Evolutionary conservation across 768 basidiomycete genomes (phyloP).

Genomic region (Neoboletus subvelutipes): DNA sequence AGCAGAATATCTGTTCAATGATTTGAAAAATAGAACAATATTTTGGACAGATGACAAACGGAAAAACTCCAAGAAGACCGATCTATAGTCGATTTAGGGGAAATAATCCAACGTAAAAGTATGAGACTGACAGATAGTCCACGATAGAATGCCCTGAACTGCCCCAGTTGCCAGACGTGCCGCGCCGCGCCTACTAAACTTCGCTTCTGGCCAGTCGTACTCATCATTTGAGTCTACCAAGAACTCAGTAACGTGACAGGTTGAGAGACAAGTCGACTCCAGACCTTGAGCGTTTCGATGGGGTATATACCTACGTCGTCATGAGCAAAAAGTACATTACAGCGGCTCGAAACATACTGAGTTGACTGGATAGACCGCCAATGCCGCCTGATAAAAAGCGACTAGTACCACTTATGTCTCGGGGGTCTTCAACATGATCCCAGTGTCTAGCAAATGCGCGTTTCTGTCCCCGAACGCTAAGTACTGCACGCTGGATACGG

Average conservation of each 20-base stretch:
- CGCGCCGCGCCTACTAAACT: conserved; percentile 61
- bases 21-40: conserved; percentile 4
- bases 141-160: conserved; percentile 83
- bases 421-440: conserved; percentile 86
- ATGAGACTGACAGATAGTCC: conserved; percentile 77
- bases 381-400: conserved; percentile 95
- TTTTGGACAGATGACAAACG: conserved; percentile 47
- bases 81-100: conserved; percentile 51
- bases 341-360: conserved; percentile 54
- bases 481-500: conserved; percentile 13
- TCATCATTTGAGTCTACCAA: conserved; percentile 92
- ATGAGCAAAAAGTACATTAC: conserved; percentile 16
- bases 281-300: conserved; percentile 91
- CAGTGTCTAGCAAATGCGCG: conserved; percentile 88
- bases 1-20: conserved; percentile 66
- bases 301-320: conserved; percentile 81
- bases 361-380: conserved; percentile 91
- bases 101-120: conserved; percentile 6
- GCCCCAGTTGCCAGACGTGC: conserved; percentile 77
- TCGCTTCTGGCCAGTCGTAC: conserved; percentile 64
- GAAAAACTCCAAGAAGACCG: conserved; percentile 94
- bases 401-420: conserved; percentile 87
- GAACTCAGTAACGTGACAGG: conserved; percentile 1
- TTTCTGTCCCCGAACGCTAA: conserved; percentile 58
- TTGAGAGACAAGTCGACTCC: neutral